Conservation (phyloP, 345 rosid genomes). For the Capsella bursapastoris region DNA sequence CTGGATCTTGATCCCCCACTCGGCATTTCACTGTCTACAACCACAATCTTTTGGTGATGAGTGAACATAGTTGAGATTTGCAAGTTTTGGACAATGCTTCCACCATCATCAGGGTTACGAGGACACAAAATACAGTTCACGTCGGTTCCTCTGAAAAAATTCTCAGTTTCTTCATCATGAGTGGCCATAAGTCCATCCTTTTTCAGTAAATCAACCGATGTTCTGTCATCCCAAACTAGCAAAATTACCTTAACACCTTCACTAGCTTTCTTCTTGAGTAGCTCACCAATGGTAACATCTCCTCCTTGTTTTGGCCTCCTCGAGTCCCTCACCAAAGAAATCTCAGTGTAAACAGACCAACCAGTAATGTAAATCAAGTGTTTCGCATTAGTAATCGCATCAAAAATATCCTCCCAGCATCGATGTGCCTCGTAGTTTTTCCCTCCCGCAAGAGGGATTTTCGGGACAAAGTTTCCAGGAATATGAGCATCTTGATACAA, state of each 20-base stretch:
- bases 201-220: slow-evolving; percentile 84
- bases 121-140: slow-evolving; percentile 94
- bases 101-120: slow-evolving; percentile 96
- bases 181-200: slow-evolving; percentile 97
- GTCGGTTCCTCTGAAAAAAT: slow-evolving; percentile 65
- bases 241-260: slow-evolving; percentile 93
- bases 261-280: slow-evolving; percentile 86
- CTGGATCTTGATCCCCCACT: slow-evolving; percentile 59
- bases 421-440: slow-evolving; percentile 80
- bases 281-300: slow-evolving; percentile 75
- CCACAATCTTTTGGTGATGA: slow-evolving; percentile 98
- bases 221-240: slow-evolving; percentile 99
- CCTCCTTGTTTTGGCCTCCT: slow-evolving; percentile 98
- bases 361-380: slow-evolving; percentile 95
- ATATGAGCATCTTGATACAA: slow-evolving; percentile 96
- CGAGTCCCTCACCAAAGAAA: slow-evolving; percentile 79
- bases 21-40: slow-evolving; percentile 84
- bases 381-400: slow-evolving; percentile 82
- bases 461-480: slow-evolving; percentile 81
- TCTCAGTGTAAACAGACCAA: slow-evolving; percentile 98
- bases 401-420: slow-evolving; percentile 97
- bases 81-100: slow-evolving; percentile 87
- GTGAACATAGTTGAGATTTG: slow-evolving; percentile 95
- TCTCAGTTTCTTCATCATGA: slow-evolving; percentile 92
- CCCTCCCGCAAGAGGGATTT: slow-evolving; percentile 91